These are phyloP conservation scores for Phaeolepiota aurea DNA, from an alignment of 768 basidiomycete species.

Conservation along the genomic window DNA sequence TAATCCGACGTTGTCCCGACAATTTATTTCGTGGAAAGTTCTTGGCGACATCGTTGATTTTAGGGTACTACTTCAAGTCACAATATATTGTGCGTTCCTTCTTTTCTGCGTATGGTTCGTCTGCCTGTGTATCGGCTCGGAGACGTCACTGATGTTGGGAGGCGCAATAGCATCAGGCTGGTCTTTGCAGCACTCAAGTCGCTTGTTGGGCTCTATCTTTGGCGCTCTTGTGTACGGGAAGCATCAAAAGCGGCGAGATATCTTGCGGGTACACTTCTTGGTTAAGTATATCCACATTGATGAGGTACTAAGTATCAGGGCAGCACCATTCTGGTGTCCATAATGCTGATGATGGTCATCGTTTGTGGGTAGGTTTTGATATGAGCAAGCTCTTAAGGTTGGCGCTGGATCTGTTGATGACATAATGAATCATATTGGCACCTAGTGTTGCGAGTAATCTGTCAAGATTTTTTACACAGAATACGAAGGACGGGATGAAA, in stretches of 20 bases:
- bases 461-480: too few relatives aligned
- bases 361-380: constrained; percentile 28
- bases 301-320: too few relatives aligned
- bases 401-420: too few relatives aligned
- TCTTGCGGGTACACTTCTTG: constrained; percentile 45
- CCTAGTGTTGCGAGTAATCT: too few relatives aligned
- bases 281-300: background rate
- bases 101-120: too few relatives aligned
- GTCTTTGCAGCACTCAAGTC: constrained; percentile 45
- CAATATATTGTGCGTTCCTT: too few relatives aligned
- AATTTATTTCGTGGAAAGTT: background rate
- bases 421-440: background rate
- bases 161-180: constrained; percentile 47
- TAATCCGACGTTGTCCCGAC: too few relatives aligned
- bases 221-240: constrained; percentile 47
- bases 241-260: constrained; percentile 37
- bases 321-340: constrained; percentile 21
- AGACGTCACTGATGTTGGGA: constrained; percentile 37
- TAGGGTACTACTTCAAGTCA: too few relatives aligned
- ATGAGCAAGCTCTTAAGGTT: too few relatives aligned
- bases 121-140: constrained; percentile 46
- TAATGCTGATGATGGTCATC: constrained; percentile 28
- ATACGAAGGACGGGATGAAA: too few relatives aligned
- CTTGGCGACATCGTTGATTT: background rate
- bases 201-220: constrained; percentile 51